Evolutionary conservation across 495 filamentous ascomycete genomes (phyloP).

Genomic region (Talaromyces nanjingensis): DNA sequence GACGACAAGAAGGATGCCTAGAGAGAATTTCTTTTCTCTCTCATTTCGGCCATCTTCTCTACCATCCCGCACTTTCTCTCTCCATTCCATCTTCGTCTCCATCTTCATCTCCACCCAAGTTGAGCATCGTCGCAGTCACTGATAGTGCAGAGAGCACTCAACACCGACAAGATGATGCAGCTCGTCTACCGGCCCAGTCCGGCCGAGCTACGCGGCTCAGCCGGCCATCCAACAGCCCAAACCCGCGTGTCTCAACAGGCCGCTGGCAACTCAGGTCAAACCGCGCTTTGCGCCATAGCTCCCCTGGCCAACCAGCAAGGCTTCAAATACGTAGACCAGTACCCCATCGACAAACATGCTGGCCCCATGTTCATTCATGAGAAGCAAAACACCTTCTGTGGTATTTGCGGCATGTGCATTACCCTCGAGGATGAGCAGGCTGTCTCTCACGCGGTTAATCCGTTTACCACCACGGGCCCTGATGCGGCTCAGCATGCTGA

Average conservation of each 20-base stretch:
- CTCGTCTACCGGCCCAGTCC: neutral
- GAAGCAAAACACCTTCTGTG: neutral
- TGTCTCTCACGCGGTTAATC: neutral
- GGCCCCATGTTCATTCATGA: neutral
- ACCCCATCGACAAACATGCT: constrained; percentile 4
- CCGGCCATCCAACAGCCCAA: neutral
- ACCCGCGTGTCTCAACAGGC: neutral
- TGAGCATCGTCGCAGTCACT: neutral
- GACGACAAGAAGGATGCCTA: neutral
- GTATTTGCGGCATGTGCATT: constrained; percentile 5
- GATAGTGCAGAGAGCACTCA: neutral
- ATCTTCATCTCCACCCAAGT: neutral
- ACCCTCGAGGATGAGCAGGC: constrained; percentile 6
- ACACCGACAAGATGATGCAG: neutral
- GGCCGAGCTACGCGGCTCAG: neutral
- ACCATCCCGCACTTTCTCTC: neutral
- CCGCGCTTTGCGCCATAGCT: neutral
- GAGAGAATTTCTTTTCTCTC: neutral
- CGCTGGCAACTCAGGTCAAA: neutral
- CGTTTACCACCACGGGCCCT: neutral
- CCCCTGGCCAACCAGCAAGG: neutral
- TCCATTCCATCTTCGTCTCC: neutral
- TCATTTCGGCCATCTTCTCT: too few relatives aligned
- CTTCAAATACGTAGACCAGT: neutral
- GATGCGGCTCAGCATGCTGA: neutral